A percentile compares a stretch with the other conserved stretches of the same genome.
phyloP scores from a whole-genome alignment of 768 basidiomycete genomes.

The Infundibulicybe gibba region DNA sequence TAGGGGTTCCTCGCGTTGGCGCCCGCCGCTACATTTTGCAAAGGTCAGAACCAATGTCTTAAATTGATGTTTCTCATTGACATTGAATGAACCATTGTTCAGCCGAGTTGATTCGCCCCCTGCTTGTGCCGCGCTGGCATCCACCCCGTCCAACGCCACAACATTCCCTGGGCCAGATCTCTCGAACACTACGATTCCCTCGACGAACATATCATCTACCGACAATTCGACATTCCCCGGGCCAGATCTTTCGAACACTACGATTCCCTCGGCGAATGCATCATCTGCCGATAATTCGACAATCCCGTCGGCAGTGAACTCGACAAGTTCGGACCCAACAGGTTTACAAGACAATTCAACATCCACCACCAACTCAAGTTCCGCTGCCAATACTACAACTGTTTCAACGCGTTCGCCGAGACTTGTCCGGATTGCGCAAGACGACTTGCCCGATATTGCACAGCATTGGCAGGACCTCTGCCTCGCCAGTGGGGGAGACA shows the following conservation, averaged over 20 bases:
- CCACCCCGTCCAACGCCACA: slow-evolving; percentile 11
- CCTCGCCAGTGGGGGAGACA: slow-evolving; percentile 34
- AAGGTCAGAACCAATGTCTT: slow-evolving; percentile 25
- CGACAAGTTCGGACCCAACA: neutral
- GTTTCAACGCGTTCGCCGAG: slow-evolving; percentile 1
- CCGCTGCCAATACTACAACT: slow-evolving; percentile 11
- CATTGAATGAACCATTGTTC: neutral
- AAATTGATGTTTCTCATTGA: neutral
- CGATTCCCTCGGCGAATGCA: slow-evolving; percentile 8
- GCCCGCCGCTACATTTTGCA: slow-evolving; percentile 27
- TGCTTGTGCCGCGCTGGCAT: slow-evolving; percentile 23
- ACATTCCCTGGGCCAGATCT: slow-evolving; percentile 1
- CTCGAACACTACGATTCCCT: slow-evolving; percentile 10
- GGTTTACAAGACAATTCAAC: neutral
- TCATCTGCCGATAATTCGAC: neutral
- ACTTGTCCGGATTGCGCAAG: slow-evolving; percentile 18
- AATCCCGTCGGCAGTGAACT: neutral
- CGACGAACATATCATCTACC: slow-evolving; percentile 5
- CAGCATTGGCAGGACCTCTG: slow-evolving; percentile 44
- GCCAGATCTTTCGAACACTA: slow-evolving; percentile 7
- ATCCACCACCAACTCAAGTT: slow-evolving; percentile 3
- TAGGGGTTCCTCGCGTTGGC: slow-evolving; percentile 16
- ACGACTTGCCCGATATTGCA: slow-evolving; percentile 31
- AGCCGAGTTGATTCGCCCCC: slow-evolving; percentile 29
- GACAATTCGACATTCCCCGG: neutral